Base-by-base conservation (phyloP, 139 green algal genomes). In the Zygnema circumcarinatum region DNA sequence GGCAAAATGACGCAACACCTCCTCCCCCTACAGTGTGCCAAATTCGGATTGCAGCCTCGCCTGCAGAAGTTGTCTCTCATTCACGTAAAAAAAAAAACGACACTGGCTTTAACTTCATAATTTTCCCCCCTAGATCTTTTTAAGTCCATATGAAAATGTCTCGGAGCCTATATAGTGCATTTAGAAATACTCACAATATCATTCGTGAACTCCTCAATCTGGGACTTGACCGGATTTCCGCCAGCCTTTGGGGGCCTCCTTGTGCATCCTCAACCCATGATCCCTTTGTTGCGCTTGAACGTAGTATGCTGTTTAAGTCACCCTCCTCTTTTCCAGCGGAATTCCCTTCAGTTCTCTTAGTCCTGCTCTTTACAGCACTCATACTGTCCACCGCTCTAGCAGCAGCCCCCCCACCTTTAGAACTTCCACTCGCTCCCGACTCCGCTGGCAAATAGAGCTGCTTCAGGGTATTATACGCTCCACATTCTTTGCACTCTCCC, bases 401-500 rank as follows among this genome's bases (percentile, higher is more conserved):
- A 33, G 78, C 79, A 3, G 54, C 73, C 21, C 81, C 81, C 2
- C 81, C 81, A 39, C 31, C 38, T 33, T 2, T 53, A 2, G 72
- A n/a, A 83, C 2, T 11, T 32, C 42, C 33, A 62, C n/a, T 83
- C 20, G 11, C 69, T 22, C 38, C 2, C 56, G 79, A 69, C 31
- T 35, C 32, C 41, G 31, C 81, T 40, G 38, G 85, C 62, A 86
- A 33, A 33, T n/a, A 86, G 62, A 85, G 2, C 22, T 36, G 20
- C 35, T 90, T 84, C 25, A 91, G 39, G 22, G 79, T 92, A 78
- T 94, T 92, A 91, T 90, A 95, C 16, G 40, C 79, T 67, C 91
- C 78, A 81, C 94, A 97, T 32, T 54, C 42, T 29, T 83, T 89
- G 87, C 94, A 97, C 47, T 93, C 87, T 1, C 94, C 94, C 21